These are phyloP conservation scores for Saccharomyces hybrid DNA, from an alignment of 1,139 yeast species.

Conservation along the genomic window DNA sequence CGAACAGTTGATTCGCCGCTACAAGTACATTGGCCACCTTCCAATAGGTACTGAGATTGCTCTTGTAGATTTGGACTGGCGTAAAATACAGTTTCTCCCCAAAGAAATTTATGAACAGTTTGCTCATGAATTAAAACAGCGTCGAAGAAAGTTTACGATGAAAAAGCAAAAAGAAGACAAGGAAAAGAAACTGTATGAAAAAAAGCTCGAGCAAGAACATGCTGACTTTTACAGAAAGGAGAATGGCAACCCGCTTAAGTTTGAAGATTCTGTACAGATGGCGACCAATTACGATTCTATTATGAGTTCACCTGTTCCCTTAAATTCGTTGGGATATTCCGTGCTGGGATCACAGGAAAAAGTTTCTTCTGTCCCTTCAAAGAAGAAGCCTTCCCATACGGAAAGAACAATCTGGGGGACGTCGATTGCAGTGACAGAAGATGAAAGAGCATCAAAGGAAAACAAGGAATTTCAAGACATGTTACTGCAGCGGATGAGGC, in stretches of 20 bases:
- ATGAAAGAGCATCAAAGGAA: constrained; percentile 23
- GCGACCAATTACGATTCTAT: constrained; percentile 8
- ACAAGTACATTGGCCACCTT: constrained; percentile 70
- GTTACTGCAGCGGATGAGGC: constrained; percentile 17
- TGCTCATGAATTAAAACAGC: constrained; percentile 50
- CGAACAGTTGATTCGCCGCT: constrained; percentile 46
- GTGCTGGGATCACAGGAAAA: background rate
- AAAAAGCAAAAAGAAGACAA: constrained; percentile 62
- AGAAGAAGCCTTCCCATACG: constrained; percentile 2
- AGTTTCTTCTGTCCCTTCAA: background rate
- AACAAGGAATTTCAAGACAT: constrained; percentile 27
- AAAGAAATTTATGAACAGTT: constrained; percentile 49
- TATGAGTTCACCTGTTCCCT: constrained; percentile 5
- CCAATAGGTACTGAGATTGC: constrained; percentile 84
- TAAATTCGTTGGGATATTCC: background rate
- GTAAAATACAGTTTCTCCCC: constrained; percentile 36
- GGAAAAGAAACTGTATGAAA: constrained; percentile 51
- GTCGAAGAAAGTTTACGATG: constrained; percentile 47
- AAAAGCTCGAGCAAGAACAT: constrained; percentile 52
- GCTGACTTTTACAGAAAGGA: constrained; percentile 52
- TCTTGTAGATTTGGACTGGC: constrained; percentile 83
- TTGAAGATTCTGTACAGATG: constrained; percentile 1
- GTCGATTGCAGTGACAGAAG: constrained; percentile 37
- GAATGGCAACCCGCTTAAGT: constrained; percentile 34
- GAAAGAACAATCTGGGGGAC: constrained; percentile 59